These are phyloP conservation scores for Tillandsia leiboldiana DNA, from an alignment of 176 grass and related monocot species.

Conservation along the genomic window DNA sequence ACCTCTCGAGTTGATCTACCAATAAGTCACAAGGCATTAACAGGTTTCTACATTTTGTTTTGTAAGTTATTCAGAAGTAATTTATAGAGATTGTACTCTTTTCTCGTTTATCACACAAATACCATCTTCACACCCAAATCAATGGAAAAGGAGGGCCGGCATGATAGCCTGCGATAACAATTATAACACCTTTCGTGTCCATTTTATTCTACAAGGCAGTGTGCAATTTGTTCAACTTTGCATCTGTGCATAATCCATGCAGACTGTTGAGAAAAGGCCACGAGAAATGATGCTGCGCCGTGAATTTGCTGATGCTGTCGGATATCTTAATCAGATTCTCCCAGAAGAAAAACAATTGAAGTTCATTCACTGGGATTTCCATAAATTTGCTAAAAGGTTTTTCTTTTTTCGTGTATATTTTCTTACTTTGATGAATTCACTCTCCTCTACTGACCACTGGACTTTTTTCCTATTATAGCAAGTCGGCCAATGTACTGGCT, in stretches of 20 bases:
- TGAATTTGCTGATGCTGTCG: constrained; percentile 82
- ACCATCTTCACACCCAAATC: too few relatives aligned
- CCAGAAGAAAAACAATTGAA: constrained; percentile 76
- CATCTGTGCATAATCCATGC: constrained; percentile 21
- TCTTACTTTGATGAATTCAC: constrained; percentile 7
- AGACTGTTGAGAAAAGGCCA: constrained; percentile 99
- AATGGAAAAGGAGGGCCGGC: too few relatives aligned
- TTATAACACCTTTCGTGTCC: too few relatives aligned
- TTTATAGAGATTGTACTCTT: too few relatives aligned
- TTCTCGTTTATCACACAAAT: too few relatives aligned
- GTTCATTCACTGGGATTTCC: constrained; percentile 99
- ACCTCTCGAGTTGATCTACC: too few relatives aligned
- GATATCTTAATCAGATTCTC: constrained; percentile 94
- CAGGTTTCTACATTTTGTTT: too few relatives aligned
- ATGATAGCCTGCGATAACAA: too few relatives aligned
- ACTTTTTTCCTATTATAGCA: constrained; percentile 34
- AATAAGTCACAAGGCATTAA: too few relatives aligned
- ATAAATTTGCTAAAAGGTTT: constrained; percentile 98
- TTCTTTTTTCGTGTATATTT: constrained; percentile 18
- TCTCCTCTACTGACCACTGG: constrained; percentile 11
- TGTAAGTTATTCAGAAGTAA: too few relatives aligned
- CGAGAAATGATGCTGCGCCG: constrained; percentile 99
- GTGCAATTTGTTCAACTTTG: neutral
- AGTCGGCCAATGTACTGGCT: constrained; percentile 89
- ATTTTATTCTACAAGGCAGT: too few relatives aligned